Evolutionary conservation across 1,284 basidiomycete species (phyloP).

Genomic region (Agaricales sp.): DNA sequence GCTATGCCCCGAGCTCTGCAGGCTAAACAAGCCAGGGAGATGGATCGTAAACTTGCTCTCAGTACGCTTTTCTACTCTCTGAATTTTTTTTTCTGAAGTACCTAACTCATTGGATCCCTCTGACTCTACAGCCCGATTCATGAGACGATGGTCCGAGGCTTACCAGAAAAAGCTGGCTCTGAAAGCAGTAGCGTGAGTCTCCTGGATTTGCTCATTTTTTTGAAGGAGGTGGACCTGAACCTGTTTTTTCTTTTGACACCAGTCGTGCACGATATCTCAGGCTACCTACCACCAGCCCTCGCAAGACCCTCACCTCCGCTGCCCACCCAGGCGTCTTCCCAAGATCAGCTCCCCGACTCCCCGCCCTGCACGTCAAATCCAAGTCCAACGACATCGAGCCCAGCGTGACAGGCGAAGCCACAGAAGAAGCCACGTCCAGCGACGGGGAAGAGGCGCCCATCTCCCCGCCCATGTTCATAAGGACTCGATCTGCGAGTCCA

Average conservation of each 20-base stretch:
- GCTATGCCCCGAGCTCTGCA: conserved; percentile 60
- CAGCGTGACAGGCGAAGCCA: not conserved
- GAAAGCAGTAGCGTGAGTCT: conserved; percentile 69
- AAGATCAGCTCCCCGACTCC: not conserved
- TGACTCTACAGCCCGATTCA: conserved; percentile 38
- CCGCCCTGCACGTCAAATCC: not conserved
- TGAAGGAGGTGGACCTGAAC: conserved; percentile 5
- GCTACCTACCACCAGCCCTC: conserved; percentile 26
- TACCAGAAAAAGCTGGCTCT: conserved; percentile 61
- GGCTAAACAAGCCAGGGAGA: conserved; percentile 53
- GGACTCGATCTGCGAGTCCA: not conserved
- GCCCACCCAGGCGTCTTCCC: not conserved
- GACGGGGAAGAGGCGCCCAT: not conserved
- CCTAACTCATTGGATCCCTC: conserved; percentile 7
- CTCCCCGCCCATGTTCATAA: not conserved
- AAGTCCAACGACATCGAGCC: not conserved
- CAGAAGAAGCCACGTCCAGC: not conserved
- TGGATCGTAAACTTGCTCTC: conserved; percentile 41
- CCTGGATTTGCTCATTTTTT: conserved; percentile 7
- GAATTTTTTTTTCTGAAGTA: conserved; percentile 6
- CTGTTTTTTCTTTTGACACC: conserved; percentile 3
- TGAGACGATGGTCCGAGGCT: conserved; percentile 55
- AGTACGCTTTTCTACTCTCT: conserved; percentile 32
- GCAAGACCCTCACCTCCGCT: not conserved
- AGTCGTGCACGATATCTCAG: conserved; percentile 51